Base-by-base conservation (phyloP, 768 basidiomycete species). In the Suillus hirtellus region DNA sequence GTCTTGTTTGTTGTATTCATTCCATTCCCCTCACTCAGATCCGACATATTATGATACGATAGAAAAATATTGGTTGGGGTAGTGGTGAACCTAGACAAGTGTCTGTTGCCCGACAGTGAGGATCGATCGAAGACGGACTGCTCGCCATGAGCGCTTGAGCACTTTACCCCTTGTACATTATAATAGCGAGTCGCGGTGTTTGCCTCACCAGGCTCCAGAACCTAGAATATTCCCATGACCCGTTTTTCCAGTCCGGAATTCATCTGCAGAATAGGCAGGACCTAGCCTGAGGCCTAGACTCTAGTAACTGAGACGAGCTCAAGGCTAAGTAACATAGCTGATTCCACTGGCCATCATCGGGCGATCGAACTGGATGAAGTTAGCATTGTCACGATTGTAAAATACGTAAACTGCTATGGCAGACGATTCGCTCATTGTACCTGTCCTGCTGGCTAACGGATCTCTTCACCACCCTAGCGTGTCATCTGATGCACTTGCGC, bases 391-490 rank as follows among this genome's bases (percentile, higher is more conserved):
- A 27, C 38, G 31, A 37, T 34, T 59, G 24, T 59, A 52, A 53
- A 47, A 55, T 19, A 61, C 4, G 1, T 60, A 31, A 72, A 64
- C 59, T 52, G 19, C 31, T n/a, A 85, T 85, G 82, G 73, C 80
- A 47, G 68, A 78, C 64, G 76, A 78, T 62, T 59, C 78, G 14
- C 74, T 83, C 62, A 83, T 86, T 65, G 82, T 89, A 38, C 89
- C 92, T 1, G 82, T 82, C 19, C 70, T 88, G 44, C 73, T 89
- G 40, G 80, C 87, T 11, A 82, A 81, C 56, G 86, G 86, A 19
- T 79, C 84, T 58, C 72, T 89, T 61, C 84, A 86, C 66, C 89
- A 92, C 69, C 86, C 84, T 1, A 82, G 87, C 44, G 78, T 90
- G 64, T 71, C 71, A 12, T 68, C 80, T 40, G 75, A 84, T 64